Conservation (phyloP, 768 basidiomycete genomes). For the Trametes elegans region DNA sequence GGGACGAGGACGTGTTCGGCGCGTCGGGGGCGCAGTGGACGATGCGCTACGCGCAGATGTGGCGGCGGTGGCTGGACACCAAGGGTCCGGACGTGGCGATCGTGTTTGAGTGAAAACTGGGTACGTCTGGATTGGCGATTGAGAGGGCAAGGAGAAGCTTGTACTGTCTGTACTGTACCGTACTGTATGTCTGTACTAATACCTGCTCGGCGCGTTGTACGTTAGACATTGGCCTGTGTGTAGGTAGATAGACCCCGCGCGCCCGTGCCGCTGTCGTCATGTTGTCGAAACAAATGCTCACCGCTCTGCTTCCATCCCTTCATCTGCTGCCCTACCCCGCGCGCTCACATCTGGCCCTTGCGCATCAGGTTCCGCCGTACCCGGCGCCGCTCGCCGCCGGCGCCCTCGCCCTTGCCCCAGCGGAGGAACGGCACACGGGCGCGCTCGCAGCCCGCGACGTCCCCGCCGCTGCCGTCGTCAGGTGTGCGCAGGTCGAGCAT, state of each 20-base stretch:
- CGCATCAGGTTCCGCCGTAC: slow-evolving; percentile 89
- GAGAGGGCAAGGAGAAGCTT: neutral
- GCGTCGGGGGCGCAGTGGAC: slow-evolving; percentile 13
- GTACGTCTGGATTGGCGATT: too few relatives aligned
- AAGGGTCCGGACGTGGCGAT: slow-evolving; percentile 36
- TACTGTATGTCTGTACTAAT: neutral
- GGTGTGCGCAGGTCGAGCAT: slow-evolving; percentile 68
- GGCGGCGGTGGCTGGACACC: slow-evolving; percentile 38
- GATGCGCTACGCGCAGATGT: slow-evolving; percentile 35
- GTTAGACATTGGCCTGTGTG: too few relatives aligned
- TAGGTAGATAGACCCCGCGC: too few relatives aligned
- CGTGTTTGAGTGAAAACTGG: slow-evolving; percentile 34
- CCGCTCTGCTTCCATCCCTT: too few relatives aligned
- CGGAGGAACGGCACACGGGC: slow-evolving; percentile 74
- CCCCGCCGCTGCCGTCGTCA: slow-evolving; percentile 42
- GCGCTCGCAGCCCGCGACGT: slow-evolving; percentile 51
- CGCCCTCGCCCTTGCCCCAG: slow-evolving; percentile 67
- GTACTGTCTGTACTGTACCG: too few relatives aligned
- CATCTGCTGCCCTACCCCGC: too few relatives aligned
- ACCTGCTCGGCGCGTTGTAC: too few relatives aligned
- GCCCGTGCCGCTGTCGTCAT: too few relatives aligned
- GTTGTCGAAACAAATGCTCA: too few relatives aligned
- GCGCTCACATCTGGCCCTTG: slow-evolving; percentile 66
- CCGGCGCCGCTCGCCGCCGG: slow-evolving; percentile 69
- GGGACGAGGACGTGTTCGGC: slow-evolving; percentile 37